phyloP scores from a whole-genome alignment of 129 eudicot genomes.

The Cynara cardunculus region DNA sequence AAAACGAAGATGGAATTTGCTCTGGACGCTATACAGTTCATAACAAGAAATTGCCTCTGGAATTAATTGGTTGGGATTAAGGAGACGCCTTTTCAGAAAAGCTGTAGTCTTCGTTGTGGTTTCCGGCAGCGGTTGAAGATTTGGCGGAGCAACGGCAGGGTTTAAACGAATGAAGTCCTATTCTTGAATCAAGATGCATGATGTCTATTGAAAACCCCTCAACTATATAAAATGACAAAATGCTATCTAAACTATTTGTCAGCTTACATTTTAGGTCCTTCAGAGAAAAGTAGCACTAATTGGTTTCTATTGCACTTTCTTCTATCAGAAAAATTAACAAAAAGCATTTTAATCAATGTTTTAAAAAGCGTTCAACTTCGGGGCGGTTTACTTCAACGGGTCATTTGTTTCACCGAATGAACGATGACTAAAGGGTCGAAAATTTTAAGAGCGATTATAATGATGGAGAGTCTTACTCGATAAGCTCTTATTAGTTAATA shows the following conservation, averaged over 20 bases:
- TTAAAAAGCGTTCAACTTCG: neutral
- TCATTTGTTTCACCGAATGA: no score
- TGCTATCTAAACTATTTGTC: slow-evolving; percentile 11
- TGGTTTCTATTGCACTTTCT: no score
- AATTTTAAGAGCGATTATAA: no score
- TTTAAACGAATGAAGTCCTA: neutral
- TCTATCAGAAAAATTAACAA: neutral
- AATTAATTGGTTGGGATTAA: neutral
- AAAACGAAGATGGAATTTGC: slow-evolving; percentile 23
- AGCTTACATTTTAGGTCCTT: neutral
- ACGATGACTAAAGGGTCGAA: no score
- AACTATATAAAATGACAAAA: neutral
- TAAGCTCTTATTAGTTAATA: no score
- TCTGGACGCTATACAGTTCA: neutral
- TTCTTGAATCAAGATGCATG: neutral
- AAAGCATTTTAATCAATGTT: neutral
- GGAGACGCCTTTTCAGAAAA: neutral
- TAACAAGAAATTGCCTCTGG: neutral
- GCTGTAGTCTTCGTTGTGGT: neutral
- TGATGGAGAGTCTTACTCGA: no score
- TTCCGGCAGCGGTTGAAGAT: neutral
- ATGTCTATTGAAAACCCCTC: neutral
- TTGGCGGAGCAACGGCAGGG: neutral
- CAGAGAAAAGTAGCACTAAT: neutral
- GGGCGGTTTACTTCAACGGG: no score